phyloP scores from a whole-genome alignment of 371 early-diverging fungal species.

The Rhizopus stolonifer region DNA sequence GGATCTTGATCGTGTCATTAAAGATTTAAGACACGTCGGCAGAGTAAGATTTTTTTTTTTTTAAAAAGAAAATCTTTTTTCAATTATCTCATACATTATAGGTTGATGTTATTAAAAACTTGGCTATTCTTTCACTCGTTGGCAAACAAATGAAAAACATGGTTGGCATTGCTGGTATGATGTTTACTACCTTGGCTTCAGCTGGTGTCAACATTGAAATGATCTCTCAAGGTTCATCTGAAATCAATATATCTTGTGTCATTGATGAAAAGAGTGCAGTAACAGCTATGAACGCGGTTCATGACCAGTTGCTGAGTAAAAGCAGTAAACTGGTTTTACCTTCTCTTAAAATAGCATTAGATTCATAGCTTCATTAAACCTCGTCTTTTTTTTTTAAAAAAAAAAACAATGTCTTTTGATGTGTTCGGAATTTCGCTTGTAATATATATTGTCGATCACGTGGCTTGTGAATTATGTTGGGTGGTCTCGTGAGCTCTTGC shows the following conservation, averaged over 20 bases:
- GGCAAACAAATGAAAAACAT: constrained; percentile 95
- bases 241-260: constrained; percentile 97
- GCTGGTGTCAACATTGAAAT: constrained; percentile 96
- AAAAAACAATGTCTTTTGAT: too few relatives aligned
- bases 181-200: constrained; percentile 91
- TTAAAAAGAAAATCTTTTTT: too few relatives aligned
- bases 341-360: constrained; percentile 22
- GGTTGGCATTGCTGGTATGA: constrained; percentile 92
- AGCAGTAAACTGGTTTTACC: constrained; percentile 27
- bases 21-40: constrained; percentile 71
- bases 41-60: too few relatives aligned
- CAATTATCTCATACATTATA: too few relatives aligned
- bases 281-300: constrained; percentile 85
- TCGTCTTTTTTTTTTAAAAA: too few relatives aligned
- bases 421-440: too few relatives aligned
- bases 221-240: constrained; percentile 96
- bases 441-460: too few relatives aligned
- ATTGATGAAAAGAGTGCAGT: constrained; percentile 73
- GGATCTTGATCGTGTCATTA: constrained; percentile 68
- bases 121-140: constrained; percentile 95
- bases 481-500: too few relatives aligned
- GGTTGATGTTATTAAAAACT: constrained; percentile 74
- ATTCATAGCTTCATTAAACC: too few relatives aligned
- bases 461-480: too few relatives aligned
- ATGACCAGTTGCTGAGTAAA: constrained; percentile 62